phyloP scores from a whole-genome alignment of 345 rosid genomes.

The Hibiscus mutabilis region DNA sequence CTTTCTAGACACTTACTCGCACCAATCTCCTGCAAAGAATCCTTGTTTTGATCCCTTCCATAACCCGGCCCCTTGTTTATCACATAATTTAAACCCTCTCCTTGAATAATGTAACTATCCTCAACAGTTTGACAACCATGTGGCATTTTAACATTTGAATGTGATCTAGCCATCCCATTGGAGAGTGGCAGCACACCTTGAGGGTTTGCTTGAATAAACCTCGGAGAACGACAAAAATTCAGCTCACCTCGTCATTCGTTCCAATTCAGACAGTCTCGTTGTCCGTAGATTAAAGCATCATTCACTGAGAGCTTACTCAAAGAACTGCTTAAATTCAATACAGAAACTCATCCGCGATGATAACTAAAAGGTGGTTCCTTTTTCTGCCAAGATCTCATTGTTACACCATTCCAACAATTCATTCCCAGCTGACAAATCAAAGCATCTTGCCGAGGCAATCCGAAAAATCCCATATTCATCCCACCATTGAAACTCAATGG shows the following conservation, averaged over 20 bases:
- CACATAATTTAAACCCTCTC: slow-evolving; percentile 12
- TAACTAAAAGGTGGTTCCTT: slow-evolving; percentile 3
- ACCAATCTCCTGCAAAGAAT: background rate
- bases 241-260: slow-evolving; percentile 3
- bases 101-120: slow-evolving; percentile 25
- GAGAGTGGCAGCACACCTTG: slow-evolving; percentile 9
- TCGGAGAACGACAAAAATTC: background rate
- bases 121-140: slow-evolving; percentile 8
- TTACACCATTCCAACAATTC: slow-evolving; percentile 7
- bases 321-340: background rate
- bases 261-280: slow-evolving; percentile 3
- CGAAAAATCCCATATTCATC: slow-evolving; percentile 1
- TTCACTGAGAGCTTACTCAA: slow-evolving; percentile 9
- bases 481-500: slow-evolving; percentile 10
- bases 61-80: slow-evolving; percentile 13
- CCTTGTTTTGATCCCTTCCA: slow-evolving; percentile 7
- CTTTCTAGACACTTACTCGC: slow-evolving; percentile 10
- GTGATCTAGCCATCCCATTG: slow-evolving; percentile 15
- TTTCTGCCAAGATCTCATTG: slow-evolving; percentile 12
- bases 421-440: slow-evolving; percentile 10
- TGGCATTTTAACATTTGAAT: slow-evolving; percentile 8
- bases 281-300: slow-evolving; percentile 14
- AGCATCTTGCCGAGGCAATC: slow-evolving; percentile 5
- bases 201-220: slow-evolving; percentile 9
- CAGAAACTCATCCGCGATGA: background rate